phyloP scores from a whole-genome alignment of 257 asterid species.

The Solanum lycopersicoides region DNA sequence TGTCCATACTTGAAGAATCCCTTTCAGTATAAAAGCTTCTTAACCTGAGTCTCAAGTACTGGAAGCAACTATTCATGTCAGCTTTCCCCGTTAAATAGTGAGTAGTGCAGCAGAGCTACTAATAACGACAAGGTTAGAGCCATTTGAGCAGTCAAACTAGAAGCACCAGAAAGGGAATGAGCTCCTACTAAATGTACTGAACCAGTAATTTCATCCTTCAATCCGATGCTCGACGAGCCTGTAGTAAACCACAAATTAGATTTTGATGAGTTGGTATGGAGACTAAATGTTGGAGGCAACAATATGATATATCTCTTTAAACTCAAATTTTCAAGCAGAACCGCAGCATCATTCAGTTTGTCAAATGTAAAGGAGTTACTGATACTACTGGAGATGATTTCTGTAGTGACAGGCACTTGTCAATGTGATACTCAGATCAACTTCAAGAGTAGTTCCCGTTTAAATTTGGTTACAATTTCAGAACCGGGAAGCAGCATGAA shows the following conservation, averaged over 20 bases:
- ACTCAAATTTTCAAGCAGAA: not conserved
- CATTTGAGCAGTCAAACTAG: conserved; percentile 10
- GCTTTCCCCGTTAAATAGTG: conserved; percentile 11
- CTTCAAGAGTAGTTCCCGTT: not conserved
- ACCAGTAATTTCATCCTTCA: conserved; percentile 96
- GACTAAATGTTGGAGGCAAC: not conserved
- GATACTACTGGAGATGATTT: not conserved
- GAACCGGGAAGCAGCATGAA: not conserved
- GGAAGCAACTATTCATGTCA: not conserved
- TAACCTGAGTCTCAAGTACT: not conserved
- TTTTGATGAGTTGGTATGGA: not conserved
- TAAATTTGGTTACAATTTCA: not conserved
- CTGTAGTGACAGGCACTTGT: not conserved
- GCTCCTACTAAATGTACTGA: conserved; percentile 99
- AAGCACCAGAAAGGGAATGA: conserved; percentile 50
- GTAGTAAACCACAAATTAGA: conserved; percentile 3
- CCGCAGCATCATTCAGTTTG: not conserved
- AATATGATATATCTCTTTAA: not conserved
- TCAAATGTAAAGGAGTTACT: not conserved
- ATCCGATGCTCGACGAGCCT: conserved; percentile 88
- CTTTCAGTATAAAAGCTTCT: not conserved
- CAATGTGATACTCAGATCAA: not conserved
- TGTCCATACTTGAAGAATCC: not conserved
- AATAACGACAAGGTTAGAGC: conserved; percentile 22
- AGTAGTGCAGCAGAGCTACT: conserved; percentile 33